Evolutionary conservation across 2,329 filamentous ascomycete species (phyloP), one percentile per base, ranked within the genome.

Genomic region (Nothophaeocryptopus gaeumannii): DNA sequence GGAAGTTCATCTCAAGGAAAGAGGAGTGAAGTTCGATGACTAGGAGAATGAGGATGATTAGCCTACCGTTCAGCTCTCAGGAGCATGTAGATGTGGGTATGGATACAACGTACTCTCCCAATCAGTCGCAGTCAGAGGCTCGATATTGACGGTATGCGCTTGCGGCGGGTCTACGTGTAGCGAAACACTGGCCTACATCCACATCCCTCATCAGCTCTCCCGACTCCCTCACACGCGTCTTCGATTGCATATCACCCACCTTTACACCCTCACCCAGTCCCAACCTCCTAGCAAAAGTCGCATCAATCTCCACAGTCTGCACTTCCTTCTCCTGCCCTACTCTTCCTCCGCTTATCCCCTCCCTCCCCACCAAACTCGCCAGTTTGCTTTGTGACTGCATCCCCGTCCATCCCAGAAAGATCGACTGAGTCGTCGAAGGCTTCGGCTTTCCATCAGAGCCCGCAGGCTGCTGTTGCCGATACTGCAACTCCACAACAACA

Each of bases 21-120:
- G 86, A 93, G 5, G 93, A 93, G 74, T 99, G 93, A 2, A 99
- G 77, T 70, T 99, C 93, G 62, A 99, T 97, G 63, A 97, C 78
- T 79, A 56, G 12, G 33, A n/a, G 12, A 14, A n/a, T 4, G 15
- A 15, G 14, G n/a, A 35, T n/a, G 30, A 43, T 43, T 32, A 43
- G 40, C 26, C 16, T 34, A 13, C 26, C 30, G 5, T 5, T n/a
- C n/a, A n/a, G n/a, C n/a, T n/a, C n/a, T n/a, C n/a, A n/a, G n/a
- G n/a, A n/a, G n/a, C n/a, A n/a, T n/a, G n/a, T n/a, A n/a, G n/a
- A n/a, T n/a, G n/a, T n/a, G n/a, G n/a, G n/a, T n/a, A n/a, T 13
- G n/a, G 16, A 29, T 37, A 37, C 10, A 39, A 16, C 75, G 55
- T 74, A 79, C 78, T 95, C 72, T 99, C 93, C 93, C 93, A 99